Conservation (phyloP, 2,329 filamentous ascomycete species). For the Tolypocladium album region DNA sequence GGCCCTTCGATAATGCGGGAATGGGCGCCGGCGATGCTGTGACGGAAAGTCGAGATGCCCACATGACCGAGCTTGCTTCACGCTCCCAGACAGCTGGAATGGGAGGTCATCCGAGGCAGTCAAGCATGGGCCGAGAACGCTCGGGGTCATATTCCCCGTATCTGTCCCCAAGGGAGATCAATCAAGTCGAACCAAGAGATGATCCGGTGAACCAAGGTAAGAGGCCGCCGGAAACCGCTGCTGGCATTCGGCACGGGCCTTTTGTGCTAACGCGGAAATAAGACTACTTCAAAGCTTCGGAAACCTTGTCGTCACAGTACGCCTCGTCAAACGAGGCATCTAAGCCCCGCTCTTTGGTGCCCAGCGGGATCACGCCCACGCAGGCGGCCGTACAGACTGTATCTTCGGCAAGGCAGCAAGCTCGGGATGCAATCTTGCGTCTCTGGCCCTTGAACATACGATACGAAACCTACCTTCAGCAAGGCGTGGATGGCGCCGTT, state of each 20-base stretch:
- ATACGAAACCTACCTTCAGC: constrained; percentile 61
- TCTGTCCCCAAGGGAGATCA: constrained; percentile 37
- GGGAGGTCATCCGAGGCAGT: neutral
- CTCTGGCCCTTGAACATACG: constrained; percentile 57
- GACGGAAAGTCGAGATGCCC: no score
- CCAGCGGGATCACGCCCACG: neutral
- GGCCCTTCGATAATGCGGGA: neutral
- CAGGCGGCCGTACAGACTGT: neutral
- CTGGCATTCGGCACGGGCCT: neutral
- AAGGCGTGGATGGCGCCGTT: constrained; percentile 56
- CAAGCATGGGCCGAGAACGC: constrained; percentile 23
- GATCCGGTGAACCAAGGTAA: neutral
- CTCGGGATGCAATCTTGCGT: constrained; percentile 56
- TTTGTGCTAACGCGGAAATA: neutral
- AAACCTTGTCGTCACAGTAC: neutral
- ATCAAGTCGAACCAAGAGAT: constrained; percentile 4
- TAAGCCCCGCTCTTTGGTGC: no score
- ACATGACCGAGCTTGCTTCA: neutral
- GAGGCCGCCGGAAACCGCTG: constrained; percentile 3
- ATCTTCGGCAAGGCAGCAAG: constrained; percentile 41
- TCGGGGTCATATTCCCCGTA: constrained; percentile 43
- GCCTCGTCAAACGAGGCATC: neutral
- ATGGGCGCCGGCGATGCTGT: neutral
- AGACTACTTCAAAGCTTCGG: neutral
- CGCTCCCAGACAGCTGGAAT: neutral